Base-by-base conservation (phyloP, 495 filamentous ascomycete species). In the Xylona heveae region DNA sequence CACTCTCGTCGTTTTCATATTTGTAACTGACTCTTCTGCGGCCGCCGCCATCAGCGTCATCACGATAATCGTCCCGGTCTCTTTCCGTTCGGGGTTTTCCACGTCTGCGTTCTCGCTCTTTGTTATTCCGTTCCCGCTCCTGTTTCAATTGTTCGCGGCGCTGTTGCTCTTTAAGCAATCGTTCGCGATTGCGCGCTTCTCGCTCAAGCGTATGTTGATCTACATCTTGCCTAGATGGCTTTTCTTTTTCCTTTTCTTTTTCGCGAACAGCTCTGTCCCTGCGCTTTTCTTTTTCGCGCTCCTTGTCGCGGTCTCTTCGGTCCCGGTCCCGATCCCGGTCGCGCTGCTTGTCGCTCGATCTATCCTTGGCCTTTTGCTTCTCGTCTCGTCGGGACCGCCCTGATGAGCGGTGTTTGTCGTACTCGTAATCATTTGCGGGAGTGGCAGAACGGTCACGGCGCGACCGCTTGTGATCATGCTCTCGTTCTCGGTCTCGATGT, bases 191-290 rank as follows among this genome's bases (percentile, higher is more conserved):
- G 9, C 77, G 61, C 8, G 70, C 70, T 46, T 81, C 76, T 10
- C 81, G 71, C 44, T 85, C 81, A 1, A 74, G 54, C 0, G 75
- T 74, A 42, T 84, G 72, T 0, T 73, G 69, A 45, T 92, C 75
- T 8, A 9, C 31, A 12, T 45, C 30, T 4, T 52, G 45, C 20
- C 44, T 51, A 16, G 24, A 30, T 38, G 36, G 36, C 40, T 36
- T 52, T 37, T 49, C 49, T 13, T 47, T 40, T 2, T 58, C 54
- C 25, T 48, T 52, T 14, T 72, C 66, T 20, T 58, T 35, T 10
- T 36, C 36, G 13, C 23, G 36, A n/a, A n/a, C n/a, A n/a, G n/a
- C n/a, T n/a, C n/a, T n/a, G n/a, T n/a, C n/a, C n/a, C n/a, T n/a
- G n/a, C n/a, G n/a, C n/a, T n/a, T n/a, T n/a, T n/a, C n/a, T n/a